Evolutionary conservation across 164 flowering plant species (phyloP).

Genomic region (Stephania japonica): DNA sequence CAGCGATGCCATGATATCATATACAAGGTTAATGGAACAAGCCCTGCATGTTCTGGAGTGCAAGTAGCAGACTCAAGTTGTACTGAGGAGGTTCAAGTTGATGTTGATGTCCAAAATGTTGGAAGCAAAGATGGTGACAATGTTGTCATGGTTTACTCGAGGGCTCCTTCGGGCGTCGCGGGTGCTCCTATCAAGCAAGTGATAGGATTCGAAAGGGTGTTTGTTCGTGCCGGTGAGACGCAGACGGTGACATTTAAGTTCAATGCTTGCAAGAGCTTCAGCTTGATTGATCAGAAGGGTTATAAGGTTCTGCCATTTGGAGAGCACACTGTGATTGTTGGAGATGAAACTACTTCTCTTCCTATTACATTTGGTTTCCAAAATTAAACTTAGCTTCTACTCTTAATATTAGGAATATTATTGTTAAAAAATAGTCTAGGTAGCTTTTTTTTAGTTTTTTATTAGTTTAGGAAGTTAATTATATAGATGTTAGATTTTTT

Average conservation of each 20-base stretch:
- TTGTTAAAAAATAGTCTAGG: not conserved
- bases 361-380: not conserved
- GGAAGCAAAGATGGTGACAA: constrained; percentile 5
- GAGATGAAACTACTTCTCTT: not conserved
- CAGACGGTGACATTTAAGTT: not conserved
- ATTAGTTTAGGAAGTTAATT: not conserved
- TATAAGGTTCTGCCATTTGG: constrained; percentile 4
- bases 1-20: not conserved
- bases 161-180: not conserved
- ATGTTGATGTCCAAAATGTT: not conserved
- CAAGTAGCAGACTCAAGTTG: constrained; percentile 3
- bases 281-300: not conserved
- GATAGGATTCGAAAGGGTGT: constrained; percentile 6
- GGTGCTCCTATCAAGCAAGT: constrained; percentile 5
- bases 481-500: not conserved
- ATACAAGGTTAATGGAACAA: not conserved
- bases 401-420: not conserved
- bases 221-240: not conserved
- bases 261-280: constrained; percentile 7
- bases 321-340: not conserved
- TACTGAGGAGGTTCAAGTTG: not conserved
- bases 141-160: not conserved
- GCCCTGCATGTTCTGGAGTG: not conserved
- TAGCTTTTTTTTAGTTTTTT: not conserved
- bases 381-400: too few relatives aligned